Percentiles rank a stretch among this genome's conserved stretches.
Conservation (phyloP, 2,329 filamentous ascomycete genomes). For the Cytospora mali region DNA sequence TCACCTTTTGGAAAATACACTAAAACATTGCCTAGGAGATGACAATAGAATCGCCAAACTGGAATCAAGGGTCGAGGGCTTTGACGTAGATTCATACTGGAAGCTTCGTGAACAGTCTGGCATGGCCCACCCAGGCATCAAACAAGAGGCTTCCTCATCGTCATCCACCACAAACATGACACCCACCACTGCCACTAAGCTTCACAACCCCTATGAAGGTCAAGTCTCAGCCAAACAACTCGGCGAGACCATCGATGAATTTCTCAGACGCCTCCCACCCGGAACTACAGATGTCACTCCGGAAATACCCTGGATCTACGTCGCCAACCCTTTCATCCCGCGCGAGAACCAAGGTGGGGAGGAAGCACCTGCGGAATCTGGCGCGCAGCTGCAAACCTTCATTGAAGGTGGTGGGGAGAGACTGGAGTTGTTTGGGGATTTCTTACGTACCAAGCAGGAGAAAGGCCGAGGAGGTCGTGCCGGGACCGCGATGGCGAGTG, state of each 20-base stretch:
- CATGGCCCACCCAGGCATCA: slow-evolving; percentile 12
- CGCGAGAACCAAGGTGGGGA: slow-evolving; percentile 50
- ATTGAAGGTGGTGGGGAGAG: slow-evolving; percentile 55
- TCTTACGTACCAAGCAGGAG: slow-evolving; percentile 48
- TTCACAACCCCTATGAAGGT: slow-evolving; percentile 64
- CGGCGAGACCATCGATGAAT: slow-evolving; percentile 42
- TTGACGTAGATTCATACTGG: slow-evolving; percentile 47
- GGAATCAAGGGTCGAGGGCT: slow-evolving; percentile 51
- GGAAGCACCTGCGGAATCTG: slow-evolving; percentile 50
- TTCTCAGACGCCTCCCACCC: slow-evolving; percentile 70
- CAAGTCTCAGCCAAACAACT: slow-evolving; percentile 56
- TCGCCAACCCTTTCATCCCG: slow-evolving; percentile 63
- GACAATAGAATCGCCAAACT: slow-evolving; percentile 51
- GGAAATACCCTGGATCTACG: slow-evolving; percentile 70
- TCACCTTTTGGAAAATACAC: slow-evolving; percentile 21
- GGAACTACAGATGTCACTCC: slow-evolving; percentile 54
- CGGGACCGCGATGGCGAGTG: slow-evolving; percentile 43
- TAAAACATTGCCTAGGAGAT: slow-evolving; percentile 51
- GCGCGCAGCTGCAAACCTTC: slow-evolving; percentile 52
- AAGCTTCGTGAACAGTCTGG: slow-evolving; percentile 25
- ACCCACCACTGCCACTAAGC: slow-evolving; percentile 28
- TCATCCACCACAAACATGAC: slow-evolving; percentile 10
- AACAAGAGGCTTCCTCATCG: background rate
- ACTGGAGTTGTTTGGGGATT: slow-evolving; percentile 47
- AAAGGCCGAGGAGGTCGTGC: slow-evolving; percentile 33